Evolutionary conservation across 495 filamentous ascomycete genomes (phyloP).

Genomic region (Penicillium parvum): DNA sequence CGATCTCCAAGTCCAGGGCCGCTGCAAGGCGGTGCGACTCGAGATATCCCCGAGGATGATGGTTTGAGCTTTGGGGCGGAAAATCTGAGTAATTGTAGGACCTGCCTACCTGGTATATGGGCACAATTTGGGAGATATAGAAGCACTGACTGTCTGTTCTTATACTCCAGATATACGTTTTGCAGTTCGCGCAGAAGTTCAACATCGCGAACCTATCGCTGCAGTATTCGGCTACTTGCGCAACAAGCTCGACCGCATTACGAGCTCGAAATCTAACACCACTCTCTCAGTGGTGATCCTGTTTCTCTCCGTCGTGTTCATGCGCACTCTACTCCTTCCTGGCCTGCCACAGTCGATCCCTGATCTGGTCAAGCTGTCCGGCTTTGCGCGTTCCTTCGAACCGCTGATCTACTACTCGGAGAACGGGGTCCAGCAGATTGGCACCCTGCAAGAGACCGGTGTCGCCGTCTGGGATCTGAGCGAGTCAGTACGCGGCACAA

Average conservation of each 20-base stretch:
- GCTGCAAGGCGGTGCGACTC: slow-evolving; percentile 16
- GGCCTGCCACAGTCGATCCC: slow-evolving; percentile 65
- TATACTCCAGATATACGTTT: slow-evolving; percentile 72
- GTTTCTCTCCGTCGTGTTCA: slow-evolving; percentile 54
- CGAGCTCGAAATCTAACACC: slow-evolving; percentile 60
- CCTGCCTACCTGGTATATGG: slow-evolving; percentile 17
- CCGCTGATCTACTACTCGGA: slow-evolving; percentile 90
- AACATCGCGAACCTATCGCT: slow-evolving; percentile 82
- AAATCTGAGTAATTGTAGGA: slow-evolving; percentile 54
- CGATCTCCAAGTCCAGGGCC: slow-evolving; percentile 49
- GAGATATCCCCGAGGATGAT: slow-evolving; percentile 28
- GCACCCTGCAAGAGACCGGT: slow-evolving; percentile 79
- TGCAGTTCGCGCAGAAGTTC: slow-evolving; percentile 77
- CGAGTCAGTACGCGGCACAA: slow-evolving; percentile 80
- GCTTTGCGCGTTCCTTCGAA: slow-evolving; percentile 83
- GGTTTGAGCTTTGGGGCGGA: slow-evolving; percentile 33
- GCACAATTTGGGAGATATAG: slow-evolving; percentile 20
- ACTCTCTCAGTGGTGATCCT: slow-evolving; percentile 56
- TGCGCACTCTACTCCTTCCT: slow-evolving; percentile 65
- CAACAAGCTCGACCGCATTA: slow-evolving; percentile 45
- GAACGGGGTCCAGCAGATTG: slow-evolving; percentile 76
- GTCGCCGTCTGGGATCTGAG: slow-evolving; percentile 90
- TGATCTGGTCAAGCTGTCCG: slow-evolving; percentile 84
- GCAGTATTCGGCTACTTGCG: slow-evolving; percentile 62
- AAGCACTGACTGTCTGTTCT: slow-evolving; percentile 33